Base-by-base conservation (phyloP, 331 rosid genomes). In the Quercus phellos region DNA sequence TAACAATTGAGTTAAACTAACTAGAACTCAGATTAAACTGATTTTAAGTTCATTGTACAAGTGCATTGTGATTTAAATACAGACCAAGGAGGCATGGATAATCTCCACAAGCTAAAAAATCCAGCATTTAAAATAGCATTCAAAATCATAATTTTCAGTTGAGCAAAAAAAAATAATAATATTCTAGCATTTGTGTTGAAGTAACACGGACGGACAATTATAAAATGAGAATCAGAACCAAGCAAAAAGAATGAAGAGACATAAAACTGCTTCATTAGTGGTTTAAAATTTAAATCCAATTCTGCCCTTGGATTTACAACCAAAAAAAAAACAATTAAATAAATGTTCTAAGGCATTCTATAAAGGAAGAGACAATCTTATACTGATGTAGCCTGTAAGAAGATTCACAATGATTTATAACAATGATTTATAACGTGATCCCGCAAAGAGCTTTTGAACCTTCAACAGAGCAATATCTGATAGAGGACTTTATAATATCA, bases 301-400 rank as follows among this genome's bases (percentile, higher is more conserved):
- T 81, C 84, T 84, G 87, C 60, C 67, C 74, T 86, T 77, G 81
- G 87, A 90, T 94, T 79, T 91, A 89, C 97, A 89, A 66, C 80
- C 26, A 24, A 24, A 74, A 58, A 75, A 79, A 86, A 85, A 79
- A 79, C 80, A 89, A 80, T 77, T 71, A 70, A 88, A 81, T 79
- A 72, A 86, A 84, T 86, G 88, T 73, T 67, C 63, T 46, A 74
- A 30, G 72, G 67, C 75, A 86, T 76, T 84, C 85, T 89, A 77
- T 77, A 59, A 71, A 82, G 80, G 55, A 76, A 83, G 77, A 80
- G 75, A 69, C 80, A 79, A 84, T 74, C 77, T 93, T 82, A 84
- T 84, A 83, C 74, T 63, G 88, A 84, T 77, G 68, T 79, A 72
- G 84, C 80, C 71, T 71, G 79, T 74, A 78, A 74, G 30, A 80